Evolutionary conservation across 2,329 filamentous ascomycete genomes (phyloP), one percentile per base, ranked within the genome.

Genomic region (Stachybotrys echinatus): DNA sequence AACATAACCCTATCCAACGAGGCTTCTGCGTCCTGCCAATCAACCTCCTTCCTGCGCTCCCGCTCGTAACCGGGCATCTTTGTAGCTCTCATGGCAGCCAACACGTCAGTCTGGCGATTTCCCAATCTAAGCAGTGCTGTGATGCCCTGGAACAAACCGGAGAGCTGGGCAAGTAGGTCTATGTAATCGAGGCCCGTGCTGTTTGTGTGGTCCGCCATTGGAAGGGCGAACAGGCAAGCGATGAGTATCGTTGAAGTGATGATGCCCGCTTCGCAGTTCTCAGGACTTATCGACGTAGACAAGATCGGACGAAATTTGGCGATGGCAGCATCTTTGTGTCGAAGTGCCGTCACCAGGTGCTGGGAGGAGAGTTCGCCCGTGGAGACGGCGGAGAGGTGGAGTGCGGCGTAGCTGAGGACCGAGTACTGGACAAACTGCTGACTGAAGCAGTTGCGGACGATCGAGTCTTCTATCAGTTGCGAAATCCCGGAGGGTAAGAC

Each of bases 131-230:
- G 48, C 23, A 51, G 34, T 12, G 44, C 42, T 6, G 39, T 31
- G 12, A 43, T 45, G 14, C 52, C 52, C 34, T 49, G 47, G 21
- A 51, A 49, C 23, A 54, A 43, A 5, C 47, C 47, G 17, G 43
- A 27, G 19, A 54, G 47, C 23, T 54, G 37, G 23, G 49, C 47
- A 5, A 54, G 40, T 19, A 54, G 43, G 18, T 54, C 52, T 31
- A 54, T 48, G 38, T 47, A 47, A 42, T 54, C 44, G 19, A 37
- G 49, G 4, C n/a, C 23, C 12, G 47, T 53, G 27, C 27, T 31
- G 14, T 42, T 22, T 4, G 17, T 27, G 4, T 49, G 52, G 22
- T 54, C 52, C 12, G 49, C 52, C 5, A 49, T 48, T 3, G 52
- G 52, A 3, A 54, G 47, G 21, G 47, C 50, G n/a, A 54, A 40